phyloP scores from a whole-genome alignment of 305 asterid species.

The Solanum hybrid region DNA sequence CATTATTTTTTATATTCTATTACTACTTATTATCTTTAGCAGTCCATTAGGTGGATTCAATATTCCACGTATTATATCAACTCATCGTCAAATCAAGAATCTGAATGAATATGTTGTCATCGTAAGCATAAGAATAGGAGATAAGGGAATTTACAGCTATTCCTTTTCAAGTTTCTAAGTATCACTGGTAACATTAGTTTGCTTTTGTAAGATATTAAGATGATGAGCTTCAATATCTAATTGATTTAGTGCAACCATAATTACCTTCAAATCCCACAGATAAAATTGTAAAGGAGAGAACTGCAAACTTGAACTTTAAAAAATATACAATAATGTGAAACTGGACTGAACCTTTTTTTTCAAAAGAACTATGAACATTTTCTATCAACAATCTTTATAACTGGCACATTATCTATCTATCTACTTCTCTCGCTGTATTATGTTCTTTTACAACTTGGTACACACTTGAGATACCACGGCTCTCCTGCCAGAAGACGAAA shows the following conservation, averaged over 20 bases:
- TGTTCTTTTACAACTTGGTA: background rate
- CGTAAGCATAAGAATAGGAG: background rate
- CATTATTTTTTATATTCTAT: background rate
- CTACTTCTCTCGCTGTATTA: background rate
- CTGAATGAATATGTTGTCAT: background rate
- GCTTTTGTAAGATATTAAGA: background rate
- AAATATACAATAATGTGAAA: background rate
- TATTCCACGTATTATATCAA: background rate
- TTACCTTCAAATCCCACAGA: background rate
- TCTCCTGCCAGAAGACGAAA: constrained; percentile 2
- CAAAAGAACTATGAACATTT: background rate
- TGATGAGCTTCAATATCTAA: background rate
- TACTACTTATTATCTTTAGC: background rate
- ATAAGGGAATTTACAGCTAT: background rate
- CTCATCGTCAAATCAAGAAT: background rate
- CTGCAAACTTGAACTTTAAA: background rate
- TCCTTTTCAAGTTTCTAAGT: background rate
- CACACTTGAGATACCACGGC: background rate
- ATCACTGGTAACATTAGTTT: background rate
- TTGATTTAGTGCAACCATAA: background rate
- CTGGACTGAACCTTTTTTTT: background rate
- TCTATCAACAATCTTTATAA: background rate
- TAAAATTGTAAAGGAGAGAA: background rate
- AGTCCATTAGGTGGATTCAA: background rate
- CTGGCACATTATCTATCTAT: background rate